These are phyloP conservation scores for Solioccasus polychromus DNA, from an alignment of 768 basidiomycete species.

Conservation along the genomic window DNA sequence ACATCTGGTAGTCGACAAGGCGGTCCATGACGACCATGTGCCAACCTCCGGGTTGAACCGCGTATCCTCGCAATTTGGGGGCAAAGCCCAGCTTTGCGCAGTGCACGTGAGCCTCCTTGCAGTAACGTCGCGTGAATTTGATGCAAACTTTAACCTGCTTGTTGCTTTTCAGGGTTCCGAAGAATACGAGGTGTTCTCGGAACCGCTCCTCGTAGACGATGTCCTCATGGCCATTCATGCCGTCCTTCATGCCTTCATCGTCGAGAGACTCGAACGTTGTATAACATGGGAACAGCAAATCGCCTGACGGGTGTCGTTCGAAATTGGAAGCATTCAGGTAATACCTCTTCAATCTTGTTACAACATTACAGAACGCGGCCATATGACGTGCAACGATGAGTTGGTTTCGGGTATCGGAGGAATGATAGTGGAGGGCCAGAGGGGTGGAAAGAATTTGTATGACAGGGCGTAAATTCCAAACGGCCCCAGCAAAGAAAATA, in stretches of 20 bases:
- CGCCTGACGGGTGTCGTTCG: not conserved
- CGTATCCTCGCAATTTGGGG: slow-evolving; percentile 26
- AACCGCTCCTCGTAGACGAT: slow-evolving; percentile 17
- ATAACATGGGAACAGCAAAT: not conserved
- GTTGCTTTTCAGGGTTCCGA: slow-evolving; percentile 9
- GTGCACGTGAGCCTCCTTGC: slow-evolving; percentile 24
- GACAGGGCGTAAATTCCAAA: slow-evolving; percentile 20
- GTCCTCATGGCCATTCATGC: no score
- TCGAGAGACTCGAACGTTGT: slow-evolving; percentile 12
- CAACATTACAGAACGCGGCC: slow-evolving; percentile 26
- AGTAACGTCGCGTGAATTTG: slow-evolving; percentile 29
- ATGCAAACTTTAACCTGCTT: slow-evolving; percentile 21
- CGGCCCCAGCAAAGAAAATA: slow-evolving; percentile 27
- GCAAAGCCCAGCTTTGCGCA: slow-evolving; percentile 23
- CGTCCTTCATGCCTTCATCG: slow-evolving; percentile 3
- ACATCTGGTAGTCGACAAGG: not conserved
- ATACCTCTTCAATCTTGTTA: slow-evolving; percentile 19
- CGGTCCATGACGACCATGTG: slow-evolving; percentile 35
- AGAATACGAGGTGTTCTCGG: slow-evolving; percentile 1
- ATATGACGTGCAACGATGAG: slow-evolving; percentile 15
- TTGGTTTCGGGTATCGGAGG: slow-evolving; percentile 11
- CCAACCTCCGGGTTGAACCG: slow-evolving; percentile 30
- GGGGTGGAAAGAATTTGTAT: slow-evolving; percentile 25
- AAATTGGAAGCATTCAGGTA: slow-evolving; percentile 11
- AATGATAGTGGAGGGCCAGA: slow-evolving; percentile 24